These are phyloP conservation scores for Phytophthora tubulina DNA, from an alignment of 352 stramenopile genomes.

Conservation along the genomic window DNA sequence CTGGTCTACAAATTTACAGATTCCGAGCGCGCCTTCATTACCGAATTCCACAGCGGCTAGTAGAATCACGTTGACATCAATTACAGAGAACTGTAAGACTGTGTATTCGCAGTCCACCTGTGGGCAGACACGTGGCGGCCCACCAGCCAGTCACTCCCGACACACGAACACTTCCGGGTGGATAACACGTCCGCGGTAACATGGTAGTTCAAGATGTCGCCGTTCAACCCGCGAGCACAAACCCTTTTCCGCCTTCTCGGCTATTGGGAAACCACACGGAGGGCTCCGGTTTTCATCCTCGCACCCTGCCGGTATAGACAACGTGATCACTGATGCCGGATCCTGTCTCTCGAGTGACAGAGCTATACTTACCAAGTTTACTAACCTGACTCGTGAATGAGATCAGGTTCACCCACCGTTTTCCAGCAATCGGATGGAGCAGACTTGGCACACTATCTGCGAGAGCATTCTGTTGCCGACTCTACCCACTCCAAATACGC, in stretches of 20 bases:
- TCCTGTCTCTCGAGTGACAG: not conserved
- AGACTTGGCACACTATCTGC: not conserved
- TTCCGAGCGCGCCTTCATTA: not conserved
- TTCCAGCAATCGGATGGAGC: not conserved
- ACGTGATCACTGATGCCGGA: slow-evolving; percentile 4
- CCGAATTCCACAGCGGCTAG: not conserved
- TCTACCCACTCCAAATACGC: not conserved
- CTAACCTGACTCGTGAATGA: not conserved
- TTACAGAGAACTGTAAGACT: slow-evolving; percentile 3
- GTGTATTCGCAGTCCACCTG: not conserved
- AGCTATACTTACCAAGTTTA: not conserved
- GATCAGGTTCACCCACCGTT: not conserved
- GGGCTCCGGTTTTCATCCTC: slow-evolving; percentile 17
- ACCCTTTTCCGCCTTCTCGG: slow-evolving; percentile 2
- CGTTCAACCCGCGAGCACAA: slow-evolving; percentile 25
- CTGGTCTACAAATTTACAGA: not conserved
- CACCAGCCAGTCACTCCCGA: not conserved
- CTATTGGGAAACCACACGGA: not conserved
- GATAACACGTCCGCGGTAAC: slow-evolving; percentile 31
- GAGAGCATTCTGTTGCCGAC: not conserved
- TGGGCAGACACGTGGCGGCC: not conserved
- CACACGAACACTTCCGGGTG: slow-evolving; percentile 27
- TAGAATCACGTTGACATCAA: slow-evolving; percentile 14
- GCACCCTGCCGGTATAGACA: slow-evolving; percentile 7
- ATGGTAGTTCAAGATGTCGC: slow-evolving; percentile 18